Base-by-base conservation (phyloP, 805 yeast species). In the Phaffomyces thermotolerans region DNA sequence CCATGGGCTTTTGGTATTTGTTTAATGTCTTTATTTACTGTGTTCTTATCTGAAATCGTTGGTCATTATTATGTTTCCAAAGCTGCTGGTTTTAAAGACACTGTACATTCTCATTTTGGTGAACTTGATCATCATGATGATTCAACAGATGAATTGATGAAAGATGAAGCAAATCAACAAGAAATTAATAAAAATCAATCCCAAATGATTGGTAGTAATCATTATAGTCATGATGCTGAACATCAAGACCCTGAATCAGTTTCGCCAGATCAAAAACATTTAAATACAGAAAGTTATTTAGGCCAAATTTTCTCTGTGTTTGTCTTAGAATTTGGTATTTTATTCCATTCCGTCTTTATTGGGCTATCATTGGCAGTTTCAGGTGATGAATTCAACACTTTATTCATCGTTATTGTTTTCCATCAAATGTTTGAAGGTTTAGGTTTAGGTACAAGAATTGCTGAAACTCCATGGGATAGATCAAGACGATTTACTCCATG, bases 341-440 rank as follows among this genome's bases (percentile, higher is more conserved):
- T 87, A 29, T 84, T 86, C 69, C 95, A 87, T 63, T 87, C 95
- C 4, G 76, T 87, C 3, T 84, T 87, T 55, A 74, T 87, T 44
- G 95, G 95, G 23, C 68, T 87, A 41, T 73, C 93, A 0, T 68
- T 86, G 37, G 85, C 93, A 2, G 84, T 84, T 15, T 69, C 93
- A 5, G 93, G 90, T 39, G 82, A 77, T 3, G 91, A 83, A 58
- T 86, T 85, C 58, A 74, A 68, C 46, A 74, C 85, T 6, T 66
- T 86, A 40, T 85, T 82, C 61, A 73, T 82, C 49, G 95, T 75
- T n/a, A 50, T 74, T 36, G 75, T 80, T 5, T 79, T 78, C 70
- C 89, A 87, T 60, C 95, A 86, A 63, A 70, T 80, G 69, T 86
- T 86, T 57, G 95, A 86, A 65, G 95, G 95, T 40, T 69, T 87